Evolutionary conservation across 2,329 filamentous ascomycete species (phyloP), one percentile per base, ranked within the genome.

Genomic region (Phoma sp.): DNA sequence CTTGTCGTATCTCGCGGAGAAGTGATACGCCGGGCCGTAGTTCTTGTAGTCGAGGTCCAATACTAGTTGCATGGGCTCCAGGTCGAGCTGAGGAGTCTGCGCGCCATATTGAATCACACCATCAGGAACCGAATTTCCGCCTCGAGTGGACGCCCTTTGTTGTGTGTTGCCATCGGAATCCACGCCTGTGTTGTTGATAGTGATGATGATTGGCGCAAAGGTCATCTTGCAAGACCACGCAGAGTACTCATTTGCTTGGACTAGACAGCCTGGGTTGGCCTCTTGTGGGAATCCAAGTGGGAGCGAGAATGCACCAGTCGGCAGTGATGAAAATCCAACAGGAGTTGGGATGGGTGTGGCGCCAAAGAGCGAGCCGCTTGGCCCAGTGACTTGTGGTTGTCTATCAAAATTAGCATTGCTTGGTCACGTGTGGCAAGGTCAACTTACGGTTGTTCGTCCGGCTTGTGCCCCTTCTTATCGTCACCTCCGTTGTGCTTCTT

Each of bases 11-110:
- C 76, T 69, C 20, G 83, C 74, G 58, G 83, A 81, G 66, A 89
- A 89, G 62, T 87, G 87, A 65, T 82, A 84, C 5, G 87, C 86
- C 12, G 86, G 85, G 2, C 87, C 87, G 56, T 81, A 78, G 12
- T 74, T 73, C 30, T 79, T 76, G 50, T 83, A 81, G 54, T 84
- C 81, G 30, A 81, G 78, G 68, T 90, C 87, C 29, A 76, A 74
- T 34, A 86, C 84, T 26, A 87, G 77, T 18, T 78, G 74, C 55
- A 89, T 70, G 1, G 76, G 69, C 57, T 83, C 78, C 23, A 79
- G 73, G 63, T 68, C 32, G 38, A 84, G 75, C 25, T 78, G 68
- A 1, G 85, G 85, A n/a, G 81, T 76, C 66, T 89, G 87, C 2
- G 85, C 78, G 12, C 87, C 87, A 65, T 89, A 89, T 20, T 78